Evolutionary conservation across 208 protist species (phyloP).

Genomic region (Acanthamoeba triangularis): DNA sequence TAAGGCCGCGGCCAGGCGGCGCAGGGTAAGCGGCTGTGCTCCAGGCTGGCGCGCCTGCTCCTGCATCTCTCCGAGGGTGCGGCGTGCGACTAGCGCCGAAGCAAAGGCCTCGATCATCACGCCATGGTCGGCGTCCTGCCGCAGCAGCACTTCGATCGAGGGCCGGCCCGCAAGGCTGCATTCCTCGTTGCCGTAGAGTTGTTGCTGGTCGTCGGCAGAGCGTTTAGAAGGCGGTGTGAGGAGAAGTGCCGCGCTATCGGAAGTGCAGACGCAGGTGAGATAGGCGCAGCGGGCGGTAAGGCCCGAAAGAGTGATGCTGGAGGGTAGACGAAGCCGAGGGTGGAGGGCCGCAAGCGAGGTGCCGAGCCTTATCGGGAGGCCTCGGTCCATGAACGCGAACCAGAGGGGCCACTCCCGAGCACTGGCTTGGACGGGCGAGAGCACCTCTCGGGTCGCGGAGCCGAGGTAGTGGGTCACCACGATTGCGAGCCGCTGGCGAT

Average conservation of each 20-base stretch:
- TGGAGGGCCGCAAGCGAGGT: neutral
- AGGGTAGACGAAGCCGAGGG: neutral
- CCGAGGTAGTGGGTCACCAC: conserved; percentile 20
- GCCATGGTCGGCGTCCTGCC: neutral
- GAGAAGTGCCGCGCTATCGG: neutral
- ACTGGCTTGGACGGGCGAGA: neutral
- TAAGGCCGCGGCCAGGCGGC: neutral
- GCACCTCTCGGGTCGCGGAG: neutral
- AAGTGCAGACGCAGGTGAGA: neutral
- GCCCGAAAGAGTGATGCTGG: neutral
- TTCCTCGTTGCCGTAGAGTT: neutral
- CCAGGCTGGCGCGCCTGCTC: neutral
- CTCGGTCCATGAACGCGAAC: neutral
- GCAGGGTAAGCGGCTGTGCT: neutral
- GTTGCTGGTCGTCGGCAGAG: neutral
- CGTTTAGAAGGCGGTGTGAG: neutral
- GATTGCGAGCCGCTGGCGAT: conserved; percentile 64
- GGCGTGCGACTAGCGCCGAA: neutral
- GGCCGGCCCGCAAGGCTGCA: neutral
- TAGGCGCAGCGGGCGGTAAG: neutral
- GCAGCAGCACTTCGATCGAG: conserved; percentile 17
- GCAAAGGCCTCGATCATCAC: neutral
- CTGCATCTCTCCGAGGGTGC: neutral
- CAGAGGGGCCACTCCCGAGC: conserved; percentile 23
- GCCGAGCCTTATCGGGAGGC: neutral